Conservation (phyloP, 2,329 filamentous ascomycete genomes). For the Ophiostoma perfectum region DNA sequence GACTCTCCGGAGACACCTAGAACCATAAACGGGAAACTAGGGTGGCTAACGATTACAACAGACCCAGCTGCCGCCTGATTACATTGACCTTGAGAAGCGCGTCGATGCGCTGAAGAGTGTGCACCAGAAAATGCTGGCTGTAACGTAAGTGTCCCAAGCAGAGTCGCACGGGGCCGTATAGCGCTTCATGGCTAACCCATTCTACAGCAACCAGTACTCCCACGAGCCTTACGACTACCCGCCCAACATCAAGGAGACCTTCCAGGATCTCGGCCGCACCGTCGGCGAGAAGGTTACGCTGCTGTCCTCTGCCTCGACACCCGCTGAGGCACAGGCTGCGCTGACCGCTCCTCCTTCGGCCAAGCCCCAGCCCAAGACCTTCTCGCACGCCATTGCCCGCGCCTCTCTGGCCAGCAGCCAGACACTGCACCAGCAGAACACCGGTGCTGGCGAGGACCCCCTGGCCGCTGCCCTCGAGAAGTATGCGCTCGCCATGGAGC, state of each 20-base stretch:
- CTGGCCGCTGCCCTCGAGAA: slow-evolving; percentile 90
- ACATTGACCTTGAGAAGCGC: slow-evolving; percentile 96
- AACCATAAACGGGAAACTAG: background rate
- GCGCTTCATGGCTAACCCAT: background rate
- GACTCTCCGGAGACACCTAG: slow-evolving; percentile 3
- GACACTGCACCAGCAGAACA: slow-evolving; percentile 74
- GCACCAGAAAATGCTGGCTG: slow-evolving; percentile 93
- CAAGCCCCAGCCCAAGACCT: slow-evolving; percentile 97
- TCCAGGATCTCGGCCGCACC: slow-evolving; percentile 91
- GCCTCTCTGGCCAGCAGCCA: slow-evolving; percentile 83
- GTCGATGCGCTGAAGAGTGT: slow-evolving; percentile 96
- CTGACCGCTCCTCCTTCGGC: slow-evolving; percentile 82
- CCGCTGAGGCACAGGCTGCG: slow-evolving; percentile 89
- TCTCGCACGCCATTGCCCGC: slow-evolving; percentile 91
- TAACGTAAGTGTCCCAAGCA: slow-evolving; percentile 63
- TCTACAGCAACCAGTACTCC: slow-evolving; percentile 75
- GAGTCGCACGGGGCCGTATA: too few relatives aligned
- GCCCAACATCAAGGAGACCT: slow-evolving; percentile 95
- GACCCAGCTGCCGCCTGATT: slow-evolving; percentile 95
- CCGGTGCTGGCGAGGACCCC: slow-evolving; percentile 76
- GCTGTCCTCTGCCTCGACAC: slow-evolving; percentile 76
- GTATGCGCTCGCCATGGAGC: slow-evolving; percentile 86
- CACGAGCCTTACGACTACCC: slow-evolving; percentile 91
- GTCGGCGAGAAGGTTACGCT: slow-evolving; percentile 92
- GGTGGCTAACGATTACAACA: slow-evolving; percentile 35